Conservation (phyloP, 148 eudicot genomes). For the Pharnaceum exiguum region DNA sequence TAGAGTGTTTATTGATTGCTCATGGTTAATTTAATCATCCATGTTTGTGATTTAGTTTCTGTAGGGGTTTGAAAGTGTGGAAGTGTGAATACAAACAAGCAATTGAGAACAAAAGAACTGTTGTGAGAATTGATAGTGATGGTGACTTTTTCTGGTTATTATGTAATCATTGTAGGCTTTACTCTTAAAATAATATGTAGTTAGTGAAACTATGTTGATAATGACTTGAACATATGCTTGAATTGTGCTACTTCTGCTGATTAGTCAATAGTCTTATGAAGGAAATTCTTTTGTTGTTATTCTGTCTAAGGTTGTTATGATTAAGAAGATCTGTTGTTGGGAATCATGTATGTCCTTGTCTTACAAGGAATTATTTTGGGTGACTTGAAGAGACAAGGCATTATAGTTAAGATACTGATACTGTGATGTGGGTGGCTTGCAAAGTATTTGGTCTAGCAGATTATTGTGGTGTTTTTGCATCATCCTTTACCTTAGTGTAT, state of each 20-base stretch:
- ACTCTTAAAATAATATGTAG: not conserved
- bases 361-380: no score
- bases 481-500: no score
- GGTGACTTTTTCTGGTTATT: conserved; percentile 9
- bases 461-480: no score
- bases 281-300: not conserved
- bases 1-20: not conserved
- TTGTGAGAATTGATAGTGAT: conserved; percentile 15
- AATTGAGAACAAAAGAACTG: conserved; percentile 5
- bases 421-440: no score
- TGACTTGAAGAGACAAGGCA: no score
- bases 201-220: conserved; percentile 8
- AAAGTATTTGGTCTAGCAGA: no score
- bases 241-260: not conserved
- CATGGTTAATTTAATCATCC: not conserved
- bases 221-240: not conserved
- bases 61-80: not conserved
- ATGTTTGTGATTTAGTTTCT: not conserved
- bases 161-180: not conserved
- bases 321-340: no score
- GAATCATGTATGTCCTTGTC: no score
- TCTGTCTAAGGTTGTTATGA: no score
- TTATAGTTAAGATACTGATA: no score
- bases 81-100: not conserved
- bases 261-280: not conserved